Base-by-base conservation (phyloP, 306 rosid species). In the Neltuma alba region DNA sequence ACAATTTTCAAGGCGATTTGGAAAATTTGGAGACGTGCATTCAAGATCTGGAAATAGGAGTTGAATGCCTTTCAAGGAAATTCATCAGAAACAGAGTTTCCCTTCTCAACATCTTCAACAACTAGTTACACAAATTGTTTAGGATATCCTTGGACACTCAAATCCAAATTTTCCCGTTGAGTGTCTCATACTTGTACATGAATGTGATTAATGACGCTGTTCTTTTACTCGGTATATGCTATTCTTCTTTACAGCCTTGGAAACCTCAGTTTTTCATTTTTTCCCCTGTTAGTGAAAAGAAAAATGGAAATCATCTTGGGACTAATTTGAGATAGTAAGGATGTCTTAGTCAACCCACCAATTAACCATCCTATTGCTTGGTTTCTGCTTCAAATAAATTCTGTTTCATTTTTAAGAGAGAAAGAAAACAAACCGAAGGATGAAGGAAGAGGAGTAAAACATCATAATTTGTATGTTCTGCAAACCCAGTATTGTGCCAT, bases 101-200 rank as follows among this genome's bases (percentile, higher is more conserved):
- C 11, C 82, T 84, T 63, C 87, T 80, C 76, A 80, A 80, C 70
- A 84, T 80, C 54, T 80, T 84, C 73, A 80, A 36, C 38, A 54
- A 82, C 70, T 82, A 82, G 75, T 21, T 55, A 28, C 4, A 27
- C 1, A 63, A 20, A 68, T 47, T 42, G 2, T 41, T 7, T 42
- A 41, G n/a, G 13, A 70, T 9, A 15, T 6, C 6, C 3, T 15
- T 14, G 40, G 27, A 28, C 27, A 28, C 60, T 13, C 61, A 70
- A 16, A 30, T 70, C 18, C 61, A n/a, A 47, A 45, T 61, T 61
- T 76, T 15, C 30, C 28, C n/a, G 73, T n/a, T n/a, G n/a, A n/a
- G n/a, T n/a, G n/a, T n/a, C n/a, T n/a, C n/a, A n/a, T n/a, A n/a
- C n/a, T n/a, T n/a, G n/a, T n/a, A n/a, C n/a, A n/a, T n/a, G n/a